Conservation (phyloP, 768 basidiomycete species). For the Boletus sp. region DNA sequence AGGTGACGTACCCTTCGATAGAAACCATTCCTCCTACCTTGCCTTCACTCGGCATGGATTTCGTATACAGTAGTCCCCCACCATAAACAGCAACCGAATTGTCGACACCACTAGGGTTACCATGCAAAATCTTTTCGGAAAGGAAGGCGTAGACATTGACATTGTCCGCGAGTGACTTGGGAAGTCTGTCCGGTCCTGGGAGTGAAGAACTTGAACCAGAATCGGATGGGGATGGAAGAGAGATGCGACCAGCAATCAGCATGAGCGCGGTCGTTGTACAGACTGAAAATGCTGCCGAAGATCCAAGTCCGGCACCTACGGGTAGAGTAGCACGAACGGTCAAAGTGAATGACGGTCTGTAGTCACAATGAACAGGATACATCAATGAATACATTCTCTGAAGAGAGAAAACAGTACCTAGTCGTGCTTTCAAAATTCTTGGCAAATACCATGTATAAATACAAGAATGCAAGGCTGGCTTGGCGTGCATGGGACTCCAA, state of each 20-base stretch:
- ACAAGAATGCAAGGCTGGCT: slow-evolving; percentile 78
- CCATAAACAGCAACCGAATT: slow-evolving; percentile 93
- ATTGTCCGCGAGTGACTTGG: slow-evolving; percentile 63
- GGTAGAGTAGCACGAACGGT: slow-evolving; percentile 86
- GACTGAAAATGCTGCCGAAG: slow-evolving; percentile 92
- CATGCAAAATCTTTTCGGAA: slow-evolving; percentile 94
- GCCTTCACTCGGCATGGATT: slow-evolving; percentile 54
- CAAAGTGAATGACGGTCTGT: slow-evolving; percentile 77
- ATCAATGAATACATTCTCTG: slow-evolving; percentile 14
- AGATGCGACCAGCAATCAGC: slow-evolving; percentile 69
- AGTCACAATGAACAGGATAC: slow-evolving; percentile 1
- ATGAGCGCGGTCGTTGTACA: slow-evolving; percentile 82
- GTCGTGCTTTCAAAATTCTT: slow-evolving; percentile 41
- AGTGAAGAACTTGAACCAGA: slow-evolving; percentile 5
- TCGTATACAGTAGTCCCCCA: slow-evolving; percentile 87
- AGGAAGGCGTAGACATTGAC: slow-evolving; percentile 95
- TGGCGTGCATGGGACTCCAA: slow-evolving; percentile 39
- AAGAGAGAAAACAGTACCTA: slow-evolving; percentile 47
- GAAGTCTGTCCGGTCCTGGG: slow-evolving; percentile 57
- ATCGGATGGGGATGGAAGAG: slow-evolving; percentile 41
- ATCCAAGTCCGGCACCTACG: slow-evolving; percentile 93
- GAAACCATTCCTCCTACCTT: slow-evolving; percentile 80
- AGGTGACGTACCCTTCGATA: slow-evolving; percentile 70
- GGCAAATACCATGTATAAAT: slow-evolving; percentile 82
- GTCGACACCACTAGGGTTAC: slow-evolving; percentile 96